Evolutionary conservation across 345 rosid species (phyloP).

Genomic region (Turnera subulata): DNA sequence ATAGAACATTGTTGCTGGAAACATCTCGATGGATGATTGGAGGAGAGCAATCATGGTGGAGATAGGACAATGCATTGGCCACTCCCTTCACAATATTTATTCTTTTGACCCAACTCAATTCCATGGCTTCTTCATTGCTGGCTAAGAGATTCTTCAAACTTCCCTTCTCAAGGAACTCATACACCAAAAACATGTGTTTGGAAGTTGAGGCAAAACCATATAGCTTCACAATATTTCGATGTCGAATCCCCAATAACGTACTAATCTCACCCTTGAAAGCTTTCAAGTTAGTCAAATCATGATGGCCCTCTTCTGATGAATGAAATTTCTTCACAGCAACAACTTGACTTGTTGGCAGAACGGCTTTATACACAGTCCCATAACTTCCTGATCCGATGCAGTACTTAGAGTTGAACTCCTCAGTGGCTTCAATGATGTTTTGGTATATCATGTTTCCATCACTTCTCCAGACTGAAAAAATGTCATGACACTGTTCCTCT

Average conservation of each 20-base stretch:
- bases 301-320: slow-evolving; percentile 28
- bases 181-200: slow-evolving; percentile 50
- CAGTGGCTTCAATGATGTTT: slow-evolving; percentile 50
- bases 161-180: slow-evolving; percentile 37
- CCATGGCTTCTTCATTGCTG: no score
- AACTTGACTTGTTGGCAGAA: slow-evolving; percentile 34
- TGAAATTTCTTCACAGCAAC: slow-evolving; percentile 55
- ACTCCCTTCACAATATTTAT: no score
- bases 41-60: no score
- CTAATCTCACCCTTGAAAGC: slow-evolving; percentile 55
- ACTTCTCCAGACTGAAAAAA: slow-evolving; percentile 59
- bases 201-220: slow-evolving; percentile 47
- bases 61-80: no score
- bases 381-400: slow-evolving; percentile 67
- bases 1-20: no score
- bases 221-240: slow-evolving; percentile 61
- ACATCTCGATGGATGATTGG: no score
- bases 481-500: no score
- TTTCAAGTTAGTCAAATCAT: slow-evolving; percentile 30
- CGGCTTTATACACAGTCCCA: slow-evolving; percentile 56
- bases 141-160: no score
- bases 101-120: no score
- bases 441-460: slow-evolving; percentile 51
- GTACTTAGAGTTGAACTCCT: slow-evolving; percentile 38
- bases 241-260: no score